Conservation (phyloP, 1,284 basidiomycete species). For the Mycosarcoma maydis region DNA sequence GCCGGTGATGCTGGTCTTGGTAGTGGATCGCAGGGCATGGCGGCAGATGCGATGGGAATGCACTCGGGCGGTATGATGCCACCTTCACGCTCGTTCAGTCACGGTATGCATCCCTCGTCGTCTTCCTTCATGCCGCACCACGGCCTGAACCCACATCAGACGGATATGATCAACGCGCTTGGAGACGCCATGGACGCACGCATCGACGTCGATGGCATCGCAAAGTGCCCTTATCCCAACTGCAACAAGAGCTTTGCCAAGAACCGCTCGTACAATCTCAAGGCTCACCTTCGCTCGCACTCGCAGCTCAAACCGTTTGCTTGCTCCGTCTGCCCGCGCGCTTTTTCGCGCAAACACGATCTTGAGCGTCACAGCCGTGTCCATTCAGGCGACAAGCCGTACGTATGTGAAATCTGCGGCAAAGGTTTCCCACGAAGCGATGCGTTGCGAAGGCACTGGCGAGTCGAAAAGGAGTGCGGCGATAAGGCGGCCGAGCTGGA, state of each 20-base stretch:
- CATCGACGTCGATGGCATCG: constrained; percentile 57
- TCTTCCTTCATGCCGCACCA: constrained; percentile 31
- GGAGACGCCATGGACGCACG: constrained; percentile 57
- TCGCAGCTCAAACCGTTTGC: constrained; percentile 63
- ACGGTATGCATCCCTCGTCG: constrained; percentile 22
- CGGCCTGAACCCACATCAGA: constrained; percentile 24
- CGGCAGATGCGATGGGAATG: constrained; percentile 11
- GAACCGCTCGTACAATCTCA: constrained; percentile 63
- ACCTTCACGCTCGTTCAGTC: constrained; percentile 27
- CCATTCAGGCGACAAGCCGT: constrained; percentile 66
- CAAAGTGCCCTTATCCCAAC: constrained; percentile 55
- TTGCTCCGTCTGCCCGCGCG: constrained; percentile 61
- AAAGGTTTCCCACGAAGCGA: constrained; percentile 65
- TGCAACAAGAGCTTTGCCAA: constrained; percentile 65
- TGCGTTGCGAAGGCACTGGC: constrained; percentile 64
- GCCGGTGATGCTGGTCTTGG: constrained; percentile 9
- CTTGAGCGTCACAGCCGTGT: constrained; percentile 64
- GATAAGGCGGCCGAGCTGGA: constrained; percentile 56
- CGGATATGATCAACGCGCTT: constrained; percentile 56
- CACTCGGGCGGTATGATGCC: constrained; percentile 34
- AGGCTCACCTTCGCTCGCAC: constrained; percentile 59
- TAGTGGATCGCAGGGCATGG: constrained; percentile 4
- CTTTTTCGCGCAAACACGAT: constrained; percentile 65
- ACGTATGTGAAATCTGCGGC: constrained; percentile 63
- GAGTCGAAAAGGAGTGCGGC: constrained; percentile 61